Conservation (phyloP, 441 rosid genomes). For the Gossypium laxum region DNA sequence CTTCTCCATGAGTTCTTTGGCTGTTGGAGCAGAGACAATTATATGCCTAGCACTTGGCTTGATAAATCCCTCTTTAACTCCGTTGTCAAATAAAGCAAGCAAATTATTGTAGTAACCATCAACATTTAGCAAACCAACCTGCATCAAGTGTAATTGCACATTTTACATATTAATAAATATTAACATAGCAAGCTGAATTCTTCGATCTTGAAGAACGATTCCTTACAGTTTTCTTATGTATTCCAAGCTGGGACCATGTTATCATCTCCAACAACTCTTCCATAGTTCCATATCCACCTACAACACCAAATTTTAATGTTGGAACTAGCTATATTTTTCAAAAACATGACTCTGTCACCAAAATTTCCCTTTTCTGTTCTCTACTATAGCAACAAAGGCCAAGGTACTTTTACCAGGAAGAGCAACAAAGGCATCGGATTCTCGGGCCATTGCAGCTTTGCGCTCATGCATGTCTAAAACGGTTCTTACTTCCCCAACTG, state of each 20-base stretch:
- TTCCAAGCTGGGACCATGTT: conserved; percentile 95
- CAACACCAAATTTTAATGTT: conserved; percentile 11
- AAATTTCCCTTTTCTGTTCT: neutral
- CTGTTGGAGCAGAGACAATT: conserved; percentile 72
- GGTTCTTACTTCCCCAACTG: conserved; percentile 72
- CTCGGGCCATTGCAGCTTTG: conserved; percentile 86
- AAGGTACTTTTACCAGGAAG: conserved; percentile 58
- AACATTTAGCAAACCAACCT: conserved; percentile 85
- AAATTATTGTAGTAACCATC: conserved; percentile 78
- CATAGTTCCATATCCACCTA: conserved; percentile 97
- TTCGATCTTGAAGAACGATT: conserved; percentile 10
- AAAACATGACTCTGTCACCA: neutral
- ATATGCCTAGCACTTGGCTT: conserved; percentile 72
- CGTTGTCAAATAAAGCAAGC: conserved; percentile 74
- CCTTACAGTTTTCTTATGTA: conserved; percentile 79
- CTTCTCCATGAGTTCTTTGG: conserved; percentile 72
- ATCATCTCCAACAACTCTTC: conserved; percentile 92
- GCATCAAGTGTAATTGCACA: conserved; percentile 13
- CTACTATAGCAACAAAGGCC: neutral
- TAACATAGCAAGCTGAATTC: neutral
- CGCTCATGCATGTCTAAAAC: conserved; percentile 92
- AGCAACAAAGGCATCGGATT: conserved; percentile 87
- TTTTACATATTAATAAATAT: neutral
- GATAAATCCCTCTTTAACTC: conserved; percentile 85
- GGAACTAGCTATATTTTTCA: neutral